Evolutionary conservation across 1,284 basidiomycete species (phyloP).

Genomic region (Trametes hirsuta): DNA sequence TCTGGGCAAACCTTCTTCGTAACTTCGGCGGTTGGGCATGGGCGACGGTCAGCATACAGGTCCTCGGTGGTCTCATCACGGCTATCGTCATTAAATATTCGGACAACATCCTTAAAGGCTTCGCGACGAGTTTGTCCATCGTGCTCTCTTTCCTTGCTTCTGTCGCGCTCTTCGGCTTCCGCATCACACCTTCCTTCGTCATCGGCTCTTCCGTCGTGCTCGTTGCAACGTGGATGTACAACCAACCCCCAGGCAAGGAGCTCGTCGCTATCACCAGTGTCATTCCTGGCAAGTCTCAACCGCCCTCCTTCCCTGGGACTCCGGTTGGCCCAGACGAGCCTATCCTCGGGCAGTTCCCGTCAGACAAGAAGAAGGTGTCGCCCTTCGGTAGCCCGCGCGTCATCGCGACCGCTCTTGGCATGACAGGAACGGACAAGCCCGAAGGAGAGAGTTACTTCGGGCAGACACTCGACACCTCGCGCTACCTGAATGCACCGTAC

Average conservation of each 20-base stretch:
- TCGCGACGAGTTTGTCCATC: constrained; percentile 93
- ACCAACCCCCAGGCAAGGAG: constrained; percentile 62
- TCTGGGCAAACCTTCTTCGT: constrained; percentile 22
- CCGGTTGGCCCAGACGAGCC: constrained; percentile 56
- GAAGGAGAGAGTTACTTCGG: constrained; percentile 42
- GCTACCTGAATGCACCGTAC: constrained; percentile 66
- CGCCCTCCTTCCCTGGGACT: constrained; percentile 49
- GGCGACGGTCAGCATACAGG: constrained; percentile 89
- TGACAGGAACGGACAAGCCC: constrained; percentile 38
- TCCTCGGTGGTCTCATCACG: constrained; percentile 91
- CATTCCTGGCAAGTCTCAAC: constrained; percentile 37
- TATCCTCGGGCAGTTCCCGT: constrained; percentile 59
- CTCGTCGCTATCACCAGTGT: constrained; percentile 43
- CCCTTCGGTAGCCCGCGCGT: constrained; percentile 54
- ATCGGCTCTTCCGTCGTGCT: constrained; percentile 87
- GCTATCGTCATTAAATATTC: constrained; percentile 89
- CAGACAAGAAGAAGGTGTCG: constrained; percentile 47
- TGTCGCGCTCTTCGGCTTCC: constrained; percentile 88
- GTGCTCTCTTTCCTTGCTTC: constrained; percentile 92
- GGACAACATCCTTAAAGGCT: constrained; percentile 93
- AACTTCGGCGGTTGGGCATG: constrained; percentile 93
- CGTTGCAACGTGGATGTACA: constrained; percentile 87
- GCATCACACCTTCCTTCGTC: constrained; percentile 85
- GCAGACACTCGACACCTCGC: constrained; percentile 54
- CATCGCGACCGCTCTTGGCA: constrained; percentile 50